Evolutionary conservation across 2,329 filamentous ascomycete species (phyloP).

Genomic region (Monosporascus cannonballus): DNA sequence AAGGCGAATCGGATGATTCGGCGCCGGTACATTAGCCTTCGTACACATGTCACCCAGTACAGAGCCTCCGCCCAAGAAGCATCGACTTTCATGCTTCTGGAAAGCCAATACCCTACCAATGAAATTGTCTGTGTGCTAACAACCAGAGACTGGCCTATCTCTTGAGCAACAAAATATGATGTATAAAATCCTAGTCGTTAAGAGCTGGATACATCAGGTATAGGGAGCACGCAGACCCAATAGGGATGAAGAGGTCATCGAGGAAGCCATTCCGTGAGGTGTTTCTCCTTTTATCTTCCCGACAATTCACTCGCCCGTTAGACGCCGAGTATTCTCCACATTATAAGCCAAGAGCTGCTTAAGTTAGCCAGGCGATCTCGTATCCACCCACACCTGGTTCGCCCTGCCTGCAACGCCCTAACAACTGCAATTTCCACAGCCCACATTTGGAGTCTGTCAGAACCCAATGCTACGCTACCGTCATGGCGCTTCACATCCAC

Average conservation of each 20-base stretch:
- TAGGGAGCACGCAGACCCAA: too few species aligned
- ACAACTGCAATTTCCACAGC: not conserved
- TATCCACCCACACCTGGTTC: not conserved
- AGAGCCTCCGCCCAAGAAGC: not conserved
- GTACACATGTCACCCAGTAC: not conserved
- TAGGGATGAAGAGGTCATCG: too few species aligned
- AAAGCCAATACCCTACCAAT: not conserved
- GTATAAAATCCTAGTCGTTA: too few species aligned
- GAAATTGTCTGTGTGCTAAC: not conserved
- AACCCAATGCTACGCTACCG: not conserved
- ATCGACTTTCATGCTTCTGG: not conserved
- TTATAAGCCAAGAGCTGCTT: not conserved
- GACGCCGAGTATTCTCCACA: not conserved
- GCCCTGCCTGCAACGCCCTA: not conserved
- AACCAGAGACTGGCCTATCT: too few species aligned
- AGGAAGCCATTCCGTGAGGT: too few species aligned
- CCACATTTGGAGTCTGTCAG: not conserved
- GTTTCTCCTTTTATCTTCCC: too few species aligned
- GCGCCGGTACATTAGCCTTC: not conserved
- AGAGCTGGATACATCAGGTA: too few species aligned
- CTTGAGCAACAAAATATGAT: too few species aligned
- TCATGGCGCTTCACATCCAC: not conserved
- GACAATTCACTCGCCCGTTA: not conserved
- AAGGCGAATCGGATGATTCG: not conserved
- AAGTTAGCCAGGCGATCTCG: not conserved